Conservation (phyloP, 1,284 basidiomycete genomes). For the Leccinum fallax region DNA sequence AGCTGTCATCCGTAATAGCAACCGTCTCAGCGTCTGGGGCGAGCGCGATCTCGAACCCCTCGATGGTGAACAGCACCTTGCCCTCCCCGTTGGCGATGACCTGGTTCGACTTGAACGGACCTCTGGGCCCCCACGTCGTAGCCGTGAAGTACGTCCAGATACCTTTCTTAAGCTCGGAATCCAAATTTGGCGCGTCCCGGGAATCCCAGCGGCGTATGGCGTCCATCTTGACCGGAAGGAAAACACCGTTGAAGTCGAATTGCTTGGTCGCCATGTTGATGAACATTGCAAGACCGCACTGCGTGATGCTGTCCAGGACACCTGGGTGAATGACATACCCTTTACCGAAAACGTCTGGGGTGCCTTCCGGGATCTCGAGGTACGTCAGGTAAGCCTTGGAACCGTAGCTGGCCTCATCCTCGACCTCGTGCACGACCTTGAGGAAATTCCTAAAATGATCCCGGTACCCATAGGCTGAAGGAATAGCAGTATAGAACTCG, state of each 20-base stretch:
- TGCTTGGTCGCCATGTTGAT: conserved; percentile 35
- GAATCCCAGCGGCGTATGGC: conserved; percentile 34
- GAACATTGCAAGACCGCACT: conserved; percentile 35
- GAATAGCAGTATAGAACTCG: conserved; percentile 29
- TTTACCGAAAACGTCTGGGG: conserved; percentile 32
- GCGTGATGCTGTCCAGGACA: conserved; percentile 36
- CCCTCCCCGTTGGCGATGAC: conserved; percentile 32
- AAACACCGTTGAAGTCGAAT: conserved; percentile 36
- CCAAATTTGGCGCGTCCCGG: conserved; percentile 21
- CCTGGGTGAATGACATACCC: conserved; percentile 35
- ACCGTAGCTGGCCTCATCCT: conserved; percentile 29
- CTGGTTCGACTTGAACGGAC: conserved; percentile 34
- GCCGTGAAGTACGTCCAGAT: conserved; percentile 32
- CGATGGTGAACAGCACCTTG: conserved; percentile 32
- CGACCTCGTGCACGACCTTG: conserved; percentile 29
- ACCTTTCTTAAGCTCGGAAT: conserved; percentile 31
- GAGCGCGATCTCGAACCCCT: conserved; percentile 34
- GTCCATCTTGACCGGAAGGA: conserved; percentile 34
- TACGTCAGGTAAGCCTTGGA: conserved; percentile 31
- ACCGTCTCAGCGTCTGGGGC: conserved; percentile 32
- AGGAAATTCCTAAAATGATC: conserved; percentile 33
- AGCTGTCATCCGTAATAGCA: conserved; percentile 25
- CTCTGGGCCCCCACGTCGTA: conserved; percentile 25
- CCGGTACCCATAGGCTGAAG: conserved; percentile 27
- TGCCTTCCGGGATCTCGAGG: conserved; percentile 25